Evolutionary conservation across 208 protist species (phyloP).

Genomic region (Acanthamoeba lenticulata): DNA sequence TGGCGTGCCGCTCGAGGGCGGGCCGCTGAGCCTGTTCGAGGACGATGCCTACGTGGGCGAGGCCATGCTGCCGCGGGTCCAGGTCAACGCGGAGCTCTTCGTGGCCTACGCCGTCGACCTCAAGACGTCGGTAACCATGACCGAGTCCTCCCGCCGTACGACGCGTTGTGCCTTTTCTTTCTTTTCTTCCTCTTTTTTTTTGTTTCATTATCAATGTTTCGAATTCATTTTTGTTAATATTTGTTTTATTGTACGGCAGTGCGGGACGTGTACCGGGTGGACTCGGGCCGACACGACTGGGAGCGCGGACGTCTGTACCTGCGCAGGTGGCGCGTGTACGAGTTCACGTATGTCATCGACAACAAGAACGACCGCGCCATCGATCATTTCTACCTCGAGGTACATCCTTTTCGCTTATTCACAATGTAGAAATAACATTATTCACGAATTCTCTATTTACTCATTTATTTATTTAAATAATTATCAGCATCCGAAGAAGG

Average conservation of each 20-base stretch:
- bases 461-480: no score
- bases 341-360: background rate
- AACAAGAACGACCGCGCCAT: background rate
- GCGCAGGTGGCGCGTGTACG: background rate
- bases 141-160: conserved; percentile 5
- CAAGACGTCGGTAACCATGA: conserved; percentile 49
- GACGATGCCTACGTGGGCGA: conserved; percentile 45
- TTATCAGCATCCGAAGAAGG: conserved; percentile 50
- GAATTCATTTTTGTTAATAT: no score
- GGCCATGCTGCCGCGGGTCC: conserved; percentile 14
- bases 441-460: no score
- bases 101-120: conserved; percentile 34
- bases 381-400: conserved; percentile 28
- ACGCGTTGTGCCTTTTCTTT: no score
- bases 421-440: no score
- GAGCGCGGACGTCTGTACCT: background rate
- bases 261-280: background rate
- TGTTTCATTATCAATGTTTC: no score
- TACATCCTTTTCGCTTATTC: background rate
- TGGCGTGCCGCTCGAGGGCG: background rate
- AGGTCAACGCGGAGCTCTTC: conserved; percentile 40
- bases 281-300: background rate
- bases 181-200: no score
- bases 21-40: conserved; percentile 38
- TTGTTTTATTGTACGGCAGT: no score